phyloP scores from a whole-genome alignment of 305 asterid genomes.

The Solanum chacoense region DNA sequence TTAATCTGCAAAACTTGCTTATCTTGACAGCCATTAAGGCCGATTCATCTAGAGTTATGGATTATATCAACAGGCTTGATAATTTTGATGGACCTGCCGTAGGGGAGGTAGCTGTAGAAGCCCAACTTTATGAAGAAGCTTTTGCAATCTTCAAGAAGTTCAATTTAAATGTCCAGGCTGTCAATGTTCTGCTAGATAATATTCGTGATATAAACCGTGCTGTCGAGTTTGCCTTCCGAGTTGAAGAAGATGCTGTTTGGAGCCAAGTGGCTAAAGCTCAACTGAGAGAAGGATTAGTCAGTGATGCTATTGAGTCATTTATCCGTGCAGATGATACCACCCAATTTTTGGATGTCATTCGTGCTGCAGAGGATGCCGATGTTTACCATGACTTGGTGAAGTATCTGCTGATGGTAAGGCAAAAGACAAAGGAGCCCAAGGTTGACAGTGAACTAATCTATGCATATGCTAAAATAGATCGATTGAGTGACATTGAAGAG shows the following conservation, averaged over 20 bases:
- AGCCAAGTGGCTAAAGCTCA: constrained; percentile 99
- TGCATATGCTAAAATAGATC: constrained; percentile 95
- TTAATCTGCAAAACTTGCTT: constrained; percentile 85
- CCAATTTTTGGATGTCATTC: constrained; percentile 83
- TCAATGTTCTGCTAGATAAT: constrained; percentile 75
- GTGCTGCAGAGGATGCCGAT: constrained; percentile 77
- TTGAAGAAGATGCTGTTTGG: constrained; percentile 99
- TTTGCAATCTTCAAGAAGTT: constrained; percentile 94
- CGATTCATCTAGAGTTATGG: constrained; percentile 96
- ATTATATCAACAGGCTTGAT: constrained; percentile 88
- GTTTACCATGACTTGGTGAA: constrained; percentile 93
- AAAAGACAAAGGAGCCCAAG: constrained; percentile 92
- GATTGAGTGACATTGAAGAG: constrained; percentile 91
- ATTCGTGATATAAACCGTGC: constrained; percentile 90
- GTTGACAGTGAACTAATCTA: constrained; percentile 97
- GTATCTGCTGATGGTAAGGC: constrained; percentile 95
- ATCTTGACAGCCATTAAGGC: constrained; percentile 97
- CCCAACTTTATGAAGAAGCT: constrained; percentile 89
- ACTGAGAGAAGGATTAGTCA: constrained; percentile 86
- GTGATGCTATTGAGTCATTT: constrained; percentile 97
- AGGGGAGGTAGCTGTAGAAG: constrained; percentile 98
- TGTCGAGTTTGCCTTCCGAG: constrained; percentile 97
- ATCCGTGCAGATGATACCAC: constrained; percentile 97
- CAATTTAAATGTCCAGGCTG: constrained; percentile 98
- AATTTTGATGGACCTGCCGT: constrained; percentile 99